phyloP scores from a whole-genome alignment of 495 filamentous ascomycete genomes.

The Annulohypoxylon stygium region DNA sequence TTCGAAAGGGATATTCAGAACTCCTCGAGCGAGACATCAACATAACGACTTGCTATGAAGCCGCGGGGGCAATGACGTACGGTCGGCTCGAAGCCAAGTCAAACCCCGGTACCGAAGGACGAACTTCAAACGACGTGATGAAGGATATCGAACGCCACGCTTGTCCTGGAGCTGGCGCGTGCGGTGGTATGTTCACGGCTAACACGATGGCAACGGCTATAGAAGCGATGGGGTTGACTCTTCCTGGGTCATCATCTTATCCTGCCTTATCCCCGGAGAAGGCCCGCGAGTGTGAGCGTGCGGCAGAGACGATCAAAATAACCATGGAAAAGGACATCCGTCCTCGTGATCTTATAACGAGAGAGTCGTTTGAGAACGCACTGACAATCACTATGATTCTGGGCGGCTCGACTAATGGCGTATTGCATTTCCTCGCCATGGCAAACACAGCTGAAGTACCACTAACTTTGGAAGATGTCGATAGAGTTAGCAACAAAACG shows the following conservation, averaged over 20 bases:
- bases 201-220: conserved; percentile 98
- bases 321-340: conserved; percentile 90
- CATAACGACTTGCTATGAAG: conserved; percentile 91
- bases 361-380: conserved; percentile 91
- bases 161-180: conserved; percentile 93
- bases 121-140: conserved; percentile 81
- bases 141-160: conserved; percentile 87
- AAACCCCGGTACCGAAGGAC: conserved; percentile 51
- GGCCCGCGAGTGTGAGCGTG: conserved; percentile 89
- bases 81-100: conserved; percentile 67
- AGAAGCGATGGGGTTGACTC: conserved; percentile 91
- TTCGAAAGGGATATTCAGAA: conserved; percentile 84
- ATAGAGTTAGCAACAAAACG: conserved; percentile 87
- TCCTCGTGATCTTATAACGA: conserved; percentile 86
- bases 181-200: conserved; percentile 96
- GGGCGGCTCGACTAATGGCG: conserved; percentile 91
- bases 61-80: conserved; percentile 87
- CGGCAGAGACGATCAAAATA: conserved; percentile 84
- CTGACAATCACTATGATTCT: conserved; percentile 93
- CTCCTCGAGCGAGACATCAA: conserved; percentile 86
- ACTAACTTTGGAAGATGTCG: conserved; percentile 87
- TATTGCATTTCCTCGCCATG: conserved; percentile 96
- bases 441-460: conserved; percentile 88
- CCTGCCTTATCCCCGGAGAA: conserved; percentile 91
- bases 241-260: conserved; percentile 91